Percentiles rank a stretch among this genome's conserved stretches.
These are phyloP conservation scores for Thraustotheca clavata DNA, from an alignment of 352 stramenopile genomes.

Conservation along the genomic window DNA sequence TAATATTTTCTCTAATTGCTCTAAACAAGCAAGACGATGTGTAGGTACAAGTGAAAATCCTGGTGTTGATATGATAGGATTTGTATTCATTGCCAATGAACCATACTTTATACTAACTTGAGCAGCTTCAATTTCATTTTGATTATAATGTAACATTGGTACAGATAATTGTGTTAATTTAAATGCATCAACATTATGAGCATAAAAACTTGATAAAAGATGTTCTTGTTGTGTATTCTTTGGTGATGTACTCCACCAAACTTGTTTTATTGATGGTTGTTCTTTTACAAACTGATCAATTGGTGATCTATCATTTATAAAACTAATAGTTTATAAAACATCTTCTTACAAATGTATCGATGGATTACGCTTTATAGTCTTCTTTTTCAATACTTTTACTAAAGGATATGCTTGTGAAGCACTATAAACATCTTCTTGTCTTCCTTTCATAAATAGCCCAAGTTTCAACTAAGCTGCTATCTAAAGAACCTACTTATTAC, in stretches of 20 bases:
- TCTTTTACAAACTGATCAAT: not conserved
- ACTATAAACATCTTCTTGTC: too few relatives aligned
- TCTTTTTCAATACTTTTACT: not conserved
- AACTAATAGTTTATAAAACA: not conserved
- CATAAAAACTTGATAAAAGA: slow-evolving; percentile 8
- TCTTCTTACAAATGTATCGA: not conserved
- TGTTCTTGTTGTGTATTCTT: not conserved
- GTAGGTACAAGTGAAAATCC: slow-evolving; percentile 1
- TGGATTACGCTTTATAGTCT: not conserved
- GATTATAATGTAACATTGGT: not conserved
- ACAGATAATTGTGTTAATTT: not conserved
- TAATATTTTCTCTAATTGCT: not conserved
- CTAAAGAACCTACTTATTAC: too few relatives aligned
- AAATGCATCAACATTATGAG: not conserved
- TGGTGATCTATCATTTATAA: not conserved
- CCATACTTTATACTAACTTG: not conserved
- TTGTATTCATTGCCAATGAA: not conserved
- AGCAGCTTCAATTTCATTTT: not conserved
- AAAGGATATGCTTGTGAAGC: too few relatives aligned
- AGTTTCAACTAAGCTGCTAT: too few relatives aligned
- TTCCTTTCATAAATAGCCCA: too few relatives aligned
- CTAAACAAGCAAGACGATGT: not conserved
- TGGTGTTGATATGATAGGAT: not conserved
- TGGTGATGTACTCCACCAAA: not conserved
- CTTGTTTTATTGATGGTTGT: slow-evolving; percentile 1